Conservation (phyloP, 495 filamentous ascomycete species). For the Neurospora sp. region DNA sequence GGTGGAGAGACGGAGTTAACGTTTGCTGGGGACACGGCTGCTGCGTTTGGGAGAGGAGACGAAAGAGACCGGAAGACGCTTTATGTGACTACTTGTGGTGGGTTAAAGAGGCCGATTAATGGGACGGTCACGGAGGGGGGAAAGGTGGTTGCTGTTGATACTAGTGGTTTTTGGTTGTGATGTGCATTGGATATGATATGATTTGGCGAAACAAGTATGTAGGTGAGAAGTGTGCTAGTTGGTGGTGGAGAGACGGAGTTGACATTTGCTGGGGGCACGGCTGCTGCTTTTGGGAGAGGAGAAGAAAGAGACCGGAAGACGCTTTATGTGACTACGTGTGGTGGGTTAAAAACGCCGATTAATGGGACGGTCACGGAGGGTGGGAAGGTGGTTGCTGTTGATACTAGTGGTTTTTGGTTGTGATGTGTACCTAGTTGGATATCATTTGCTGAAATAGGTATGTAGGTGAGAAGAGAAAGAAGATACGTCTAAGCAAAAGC, state of each 20-base stretch:
- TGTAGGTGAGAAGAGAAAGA: slow-evolving; percentile 36
- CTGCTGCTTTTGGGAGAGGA: not conserved
- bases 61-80: not conserved
- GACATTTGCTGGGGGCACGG: not conserved
- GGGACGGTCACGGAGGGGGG: not conserved
- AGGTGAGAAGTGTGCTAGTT: slow-evolving; percentile 29
- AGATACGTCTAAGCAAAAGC: not conserved
- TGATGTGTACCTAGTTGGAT: not conserved
- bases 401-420: not conserved
- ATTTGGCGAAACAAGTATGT: not conserved
- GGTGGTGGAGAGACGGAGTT: not conserved
- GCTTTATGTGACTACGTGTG: not conserved
- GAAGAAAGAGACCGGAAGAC: not conserved
- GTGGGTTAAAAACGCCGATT: not conserved
- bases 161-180: not conserved
- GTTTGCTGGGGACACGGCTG: not conserved
- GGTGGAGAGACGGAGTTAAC: not conserved
- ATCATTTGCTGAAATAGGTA: not conserved
- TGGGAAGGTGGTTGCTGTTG: slow-evolving; percentile 1
- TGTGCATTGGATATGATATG: not conserved
- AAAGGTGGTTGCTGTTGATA: slow-evolving; percentile 4
- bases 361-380: not conserved
- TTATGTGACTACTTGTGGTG: not conserved
- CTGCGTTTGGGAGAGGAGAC: not conserved
- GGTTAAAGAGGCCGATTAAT: not conserved